Base-by-base conservation (phyloP, 2,329 filamentous ascomycete species). In the Trichoderma sp. region DNA sequence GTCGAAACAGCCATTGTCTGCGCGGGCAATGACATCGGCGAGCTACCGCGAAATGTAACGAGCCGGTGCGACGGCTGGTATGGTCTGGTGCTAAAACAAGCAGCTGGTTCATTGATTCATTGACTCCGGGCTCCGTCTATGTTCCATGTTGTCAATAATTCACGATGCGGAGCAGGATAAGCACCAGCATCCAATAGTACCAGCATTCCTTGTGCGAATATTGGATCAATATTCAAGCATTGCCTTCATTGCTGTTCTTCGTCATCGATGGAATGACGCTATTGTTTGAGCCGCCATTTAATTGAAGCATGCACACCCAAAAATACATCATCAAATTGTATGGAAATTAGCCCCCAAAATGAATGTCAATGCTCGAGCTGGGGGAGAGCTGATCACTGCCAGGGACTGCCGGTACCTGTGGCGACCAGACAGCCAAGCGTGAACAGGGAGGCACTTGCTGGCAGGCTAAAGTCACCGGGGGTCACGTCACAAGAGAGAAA, bases 1-100 rank as follows among this genome's bases (percentile, higher is more conserved):
- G 60, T 65, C 53, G 62, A 71, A 75, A 66, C 67, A 27, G 38
- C 65, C 65, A 68, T 56, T 35, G 45, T 68, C 65, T 68, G 56
- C 62, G 59, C 45, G 50, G 33, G 29, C 60, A 69, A 66, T 31
- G 60, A 27, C 62, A 60, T 71, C 74, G 50, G 67, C 67, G 59
- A n/a, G 50, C 67, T 72, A 63, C 31, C 11, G 29, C 12, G 41
- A 14, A 21, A 66, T 65, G 73, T 56, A 75, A 69, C 73, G 29
- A 63, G 21, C 24, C 45, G 24, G 63, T 59, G 60, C 45, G 62
- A 75, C 45, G 60, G 60, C 50, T 14, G 50, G 5, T 24, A 12
- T 21, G 50, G 50, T 24, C 9, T 56, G 50, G 50, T 56, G 50
- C 50, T 56, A 56, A 56, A 56, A 56, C n/a, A 24, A 56, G 50